phyloP scores from a whole-genome alignment of 1,284 basidiomycete genomes.

The Fistulina hepatica region DNA sequence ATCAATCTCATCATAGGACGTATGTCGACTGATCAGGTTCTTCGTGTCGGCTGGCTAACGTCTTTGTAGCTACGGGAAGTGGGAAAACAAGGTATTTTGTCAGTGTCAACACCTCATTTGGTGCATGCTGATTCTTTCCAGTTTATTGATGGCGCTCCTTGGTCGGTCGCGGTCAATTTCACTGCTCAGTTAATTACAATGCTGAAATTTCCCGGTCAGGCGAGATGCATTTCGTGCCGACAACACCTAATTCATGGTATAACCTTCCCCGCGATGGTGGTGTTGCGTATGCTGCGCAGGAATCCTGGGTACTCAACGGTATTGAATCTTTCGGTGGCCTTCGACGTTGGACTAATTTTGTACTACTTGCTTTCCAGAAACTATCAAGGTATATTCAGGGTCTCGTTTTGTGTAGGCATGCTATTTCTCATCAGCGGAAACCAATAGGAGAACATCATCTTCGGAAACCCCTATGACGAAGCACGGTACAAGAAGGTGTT shows the following conservation, averaged over 20 bases:
- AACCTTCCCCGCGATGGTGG: constrained; percentile 46
- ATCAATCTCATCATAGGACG: constrained; percentile 9
- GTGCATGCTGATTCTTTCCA: too few species aligned
- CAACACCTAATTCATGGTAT: constrained; percentile 37
- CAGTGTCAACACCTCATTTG: too few species aligned
- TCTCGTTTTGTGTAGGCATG: too few species aligned
- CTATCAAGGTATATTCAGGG: constrained; percentile 10
- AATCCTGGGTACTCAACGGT: constrained; percentile 35
- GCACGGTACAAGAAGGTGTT: constrained; percentile 36
- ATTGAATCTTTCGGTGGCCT: constrained; percentile 4
- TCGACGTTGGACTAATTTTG: not conserved
- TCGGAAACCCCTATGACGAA: constrained; percentile 39
- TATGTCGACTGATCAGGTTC: not conserved
- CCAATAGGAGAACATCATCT: constrained; percentile 37
- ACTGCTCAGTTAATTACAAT: not conserved
- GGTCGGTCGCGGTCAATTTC: constrained; percentile 19
- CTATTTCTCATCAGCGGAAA: constrained; percentile 6
- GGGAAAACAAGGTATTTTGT: too few species aligned
- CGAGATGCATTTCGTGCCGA: constrained; percentile 40
- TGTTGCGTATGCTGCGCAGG: constrained; percentile 52
- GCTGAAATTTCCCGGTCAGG: constrained; percentile 13
- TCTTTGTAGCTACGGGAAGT: not conserved
- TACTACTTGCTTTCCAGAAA: not conserved
- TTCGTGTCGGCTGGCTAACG: too few species aligned
- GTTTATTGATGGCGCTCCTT: constrained; percentile 34